Evolutionary conservation across 805 yeast species (phyloP).

Genomic region (Millerozyma acaciae): DNA sequence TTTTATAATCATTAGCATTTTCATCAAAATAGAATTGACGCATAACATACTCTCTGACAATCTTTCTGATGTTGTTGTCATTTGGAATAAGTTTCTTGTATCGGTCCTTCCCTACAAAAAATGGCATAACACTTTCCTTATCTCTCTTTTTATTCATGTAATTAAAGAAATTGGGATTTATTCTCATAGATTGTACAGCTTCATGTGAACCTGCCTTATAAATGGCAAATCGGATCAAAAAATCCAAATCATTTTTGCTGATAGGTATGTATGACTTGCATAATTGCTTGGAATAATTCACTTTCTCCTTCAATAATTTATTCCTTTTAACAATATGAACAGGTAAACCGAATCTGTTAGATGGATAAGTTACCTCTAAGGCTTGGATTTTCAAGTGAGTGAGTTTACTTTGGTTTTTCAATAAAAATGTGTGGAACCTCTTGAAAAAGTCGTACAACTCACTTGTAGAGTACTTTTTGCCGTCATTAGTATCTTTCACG

Average conservation of each 20-base stretch:
- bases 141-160: slow-evolving; percentile 23
- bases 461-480: neutral
- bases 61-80: slow-evolving; percentile 24
- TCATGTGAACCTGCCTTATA: slow-evolving; percentile 6
- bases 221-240: slow-evolving; percentile 15
- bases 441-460: slow-evolving; percentile 11
- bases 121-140: slow-evolving; percentile 16
- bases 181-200: neutral
- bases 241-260: slow-evolving; percentile 10
- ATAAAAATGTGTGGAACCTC: slow-evolving; percentile 19
- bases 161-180: slow-evolving; percentile 23
- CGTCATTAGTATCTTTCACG: neutral
- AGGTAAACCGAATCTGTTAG: slow-evolving; percentile 30
- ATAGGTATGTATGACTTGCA: slow-evolving; percentile 21
- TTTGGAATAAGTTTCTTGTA: slow-evolving; percentile 25
- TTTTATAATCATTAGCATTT: slow-evolving; percentile 11
- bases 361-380: slow-evolving; percentile 29
- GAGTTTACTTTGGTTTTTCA: slow-evolving; percentile 14
- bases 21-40: slow-evolving; percentile 26
- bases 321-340: slow-evolving; percentile 25
- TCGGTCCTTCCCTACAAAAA: slow-evolving; percentile 16
- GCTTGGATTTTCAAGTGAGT: slow-evolving; percentile 23
- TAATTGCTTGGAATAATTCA: slow-evolving; percentile 20
- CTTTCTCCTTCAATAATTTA: slow-evolving; percentile 18
- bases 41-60: slow-evolving; percentile 24